A percentile compares a stretch with the other conserved stretches of the same genome.
These are phyloP conservation scores for Penicillium verhagenii DNA, from an alignment of 495 filamentous ascomycete genomes.

Conservation along the genomic window DNA sequence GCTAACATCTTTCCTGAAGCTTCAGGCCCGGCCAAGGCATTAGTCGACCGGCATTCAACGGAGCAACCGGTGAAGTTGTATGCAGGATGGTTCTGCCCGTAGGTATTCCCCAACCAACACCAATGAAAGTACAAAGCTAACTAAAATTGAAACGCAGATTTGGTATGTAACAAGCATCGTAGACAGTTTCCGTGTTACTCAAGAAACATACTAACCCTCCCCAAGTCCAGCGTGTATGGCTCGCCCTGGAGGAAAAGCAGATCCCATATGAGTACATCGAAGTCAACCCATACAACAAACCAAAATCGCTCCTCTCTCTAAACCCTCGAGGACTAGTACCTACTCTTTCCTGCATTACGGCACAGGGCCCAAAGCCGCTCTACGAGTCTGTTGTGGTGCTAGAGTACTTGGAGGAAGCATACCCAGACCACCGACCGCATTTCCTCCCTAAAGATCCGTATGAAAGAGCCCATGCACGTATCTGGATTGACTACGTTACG, in stretches of 20 bases:
- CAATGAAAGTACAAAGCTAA: constrained; percentile 12
- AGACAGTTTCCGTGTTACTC: not conserved
- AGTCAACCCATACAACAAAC: constrained; percentile 70
- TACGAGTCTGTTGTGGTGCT: constrained; percentile 67
- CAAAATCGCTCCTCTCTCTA: constrained; percentile 57
- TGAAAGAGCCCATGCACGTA: constrained; percentile 54
- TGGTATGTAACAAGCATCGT: constrained; percentile 20
- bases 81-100: constrained; percentile 61
- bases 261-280: constrained; percentile 73
- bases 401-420: constrained; percentile 70
- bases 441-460: constrained; percentile 58
- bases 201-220: not conserved
- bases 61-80: constrained; percentile 60
- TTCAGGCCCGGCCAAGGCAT: constrained; percentile 48
- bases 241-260: constrained; percentile 66
- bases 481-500: constrained; percentile 69
- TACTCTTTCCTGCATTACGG: constrained; percentile 47
- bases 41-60: constrained; percentile 48
- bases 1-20: constrained; percentile 51
- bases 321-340: constrained; percentile 72
- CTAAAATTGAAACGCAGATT: constrained; percentile 19
- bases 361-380: constrained; percentile 44
- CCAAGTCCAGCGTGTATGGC: constrained; percentile 64
- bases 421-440: constrained; percentile 40
- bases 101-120: constrained; percentile 21